phyloP scores from a whole-genome alignment of 1,284 basidiomycete species.

The Rugiboletus extremiorientalis region DNA sequence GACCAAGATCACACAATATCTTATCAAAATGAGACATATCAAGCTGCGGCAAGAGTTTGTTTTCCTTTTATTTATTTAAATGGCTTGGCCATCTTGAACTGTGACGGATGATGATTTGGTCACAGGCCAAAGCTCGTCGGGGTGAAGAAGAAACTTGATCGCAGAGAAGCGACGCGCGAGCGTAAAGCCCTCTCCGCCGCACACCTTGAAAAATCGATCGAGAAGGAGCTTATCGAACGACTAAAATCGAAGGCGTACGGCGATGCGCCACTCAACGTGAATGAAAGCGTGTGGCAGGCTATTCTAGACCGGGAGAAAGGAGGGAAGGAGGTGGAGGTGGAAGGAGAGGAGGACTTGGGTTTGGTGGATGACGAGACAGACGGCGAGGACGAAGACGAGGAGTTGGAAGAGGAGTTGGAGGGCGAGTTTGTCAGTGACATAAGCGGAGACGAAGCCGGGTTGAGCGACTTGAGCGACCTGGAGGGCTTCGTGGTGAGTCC shows the following conservation, averaged over 20 bases:
- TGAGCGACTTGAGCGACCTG: conserved; percentile 74
- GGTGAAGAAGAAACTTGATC: conserved; percentile 96
- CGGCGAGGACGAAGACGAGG: conserved; percentile 50
- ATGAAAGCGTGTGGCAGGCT: conserved; percentile 94
- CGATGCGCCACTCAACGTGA: conserved; percentile 96
- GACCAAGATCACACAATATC: conserved; percentile 98
- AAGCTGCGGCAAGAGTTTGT: conserved; percentile 88
- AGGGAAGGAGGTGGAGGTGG: conserved; percentile 45
- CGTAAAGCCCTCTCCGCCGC: conserved; percentile 94
- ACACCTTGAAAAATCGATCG: conserved; percentile 92
- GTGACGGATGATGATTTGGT: not conserved
- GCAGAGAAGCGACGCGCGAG: conserved; percentile 92
- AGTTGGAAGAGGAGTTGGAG: conserved; percentile 59
- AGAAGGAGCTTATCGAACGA: conserved; percentile 94
- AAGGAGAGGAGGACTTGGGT: conserved; percentile 49
- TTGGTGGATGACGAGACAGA: conserved; percentile 51
- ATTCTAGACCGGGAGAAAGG: conserved; percentile 79
- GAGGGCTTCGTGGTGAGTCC: conserved; percentile 64
- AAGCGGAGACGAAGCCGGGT: conserved; percentile 60
- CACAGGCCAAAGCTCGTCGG: conserved; percentile 88
- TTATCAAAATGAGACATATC: conserved; percentile 96
- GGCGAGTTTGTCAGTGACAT: conserved; percentile 88
- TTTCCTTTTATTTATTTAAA: not conserved
- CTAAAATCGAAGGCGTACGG: conserved; percentile 97
- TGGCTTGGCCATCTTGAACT: conserved; percentile 1